phyloP scores from a whole-genome alignment of 176 grass and related monocot species.

The Saccharum officinarum region DNA sequence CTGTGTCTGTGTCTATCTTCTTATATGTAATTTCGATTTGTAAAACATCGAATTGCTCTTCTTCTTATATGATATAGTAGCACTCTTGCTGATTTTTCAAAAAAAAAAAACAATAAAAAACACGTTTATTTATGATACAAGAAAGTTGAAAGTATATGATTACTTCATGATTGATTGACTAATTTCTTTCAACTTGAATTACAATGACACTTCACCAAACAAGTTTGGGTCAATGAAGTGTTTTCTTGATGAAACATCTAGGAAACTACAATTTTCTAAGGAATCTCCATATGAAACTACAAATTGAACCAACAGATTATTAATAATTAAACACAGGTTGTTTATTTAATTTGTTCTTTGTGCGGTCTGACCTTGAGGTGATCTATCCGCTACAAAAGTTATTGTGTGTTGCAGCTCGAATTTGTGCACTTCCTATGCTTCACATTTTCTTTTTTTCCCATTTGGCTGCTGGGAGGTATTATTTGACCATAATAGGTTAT shows the following conservation, averaged over 20 bases:
- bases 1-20: too few relatives aligned
- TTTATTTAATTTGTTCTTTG: background rate
- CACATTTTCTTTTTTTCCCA: too few relatives aligned
- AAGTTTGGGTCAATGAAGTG: background rate
- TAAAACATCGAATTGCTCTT: too few relatives aligned
- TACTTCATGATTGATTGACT: slow-evolving; percentile 20
- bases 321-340: background rate
- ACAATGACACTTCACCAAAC: slow-evolving; percentile 12
- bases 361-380: background rate
- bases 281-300: background rate
- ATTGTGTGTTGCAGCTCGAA: too few relatives aligned
- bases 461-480: too few relatives aligned
- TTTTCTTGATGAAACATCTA: background rate
- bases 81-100: too few relatives aligned
- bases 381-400: too few relatives aligned
- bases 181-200: background rate
- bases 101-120: too few relatives aligned
- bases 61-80: too few relatives aligned
- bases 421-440: too few relatives aligned
- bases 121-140: background rate
- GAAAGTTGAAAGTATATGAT: background rate
- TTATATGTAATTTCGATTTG: too few relatives aligned
- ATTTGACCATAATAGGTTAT: too few relatives aligned
- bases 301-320: background rate
- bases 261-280: background rate